phyloP scores from a whole-genome alignment of 2,329 filamentous ascomycete genomes.

The Ambrosiella beaveri region DNA sequence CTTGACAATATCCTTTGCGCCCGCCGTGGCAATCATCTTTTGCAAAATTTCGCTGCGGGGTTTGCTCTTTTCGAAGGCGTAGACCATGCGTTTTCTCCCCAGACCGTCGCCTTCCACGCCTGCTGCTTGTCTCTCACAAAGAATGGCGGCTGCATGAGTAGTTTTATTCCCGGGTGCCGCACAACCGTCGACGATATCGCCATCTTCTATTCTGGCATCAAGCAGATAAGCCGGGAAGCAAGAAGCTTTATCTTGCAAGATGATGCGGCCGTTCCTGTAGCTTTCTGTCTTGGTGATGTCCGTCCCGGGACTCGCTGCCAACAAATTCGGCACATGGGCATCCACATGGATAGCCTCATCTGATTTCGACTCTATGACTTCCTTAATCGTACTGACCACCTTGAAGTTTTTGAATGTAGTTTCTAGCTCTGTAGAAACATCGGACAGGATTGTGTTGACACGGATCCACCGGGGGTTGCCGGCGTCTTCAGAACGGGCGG shows the following conservation, averaged over 20 bases:
- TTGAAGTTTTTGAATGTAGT: slow-evolving; percentile 54
- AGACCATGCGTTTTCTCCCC: slow-evolving; percentile 32
- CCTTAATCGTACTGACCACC: slow-evolving; percentile 35
- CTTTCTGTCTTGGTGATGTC: slow-evolving; percentile 58
- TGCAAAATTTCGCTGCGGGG: slow-evolving; percentile 56
- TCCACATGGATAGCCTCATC: slow-evolving; percentile 46
- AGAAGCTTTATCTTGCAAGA: slow-evolving; percentile 90
- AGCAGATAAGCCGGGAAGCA: slow-evolving; percentile 90
- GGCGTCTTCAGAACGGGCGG: slow-evolving; percentile 31
- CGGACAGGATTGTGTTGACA: slow-evolving; percentile 62
- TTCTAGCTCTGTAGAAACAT: slow-evolving; percentile 51
- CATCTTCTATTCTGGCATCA: slow-evolving; percentile 46
- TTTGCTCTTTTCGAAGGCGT: slow-evolving; percentile 64
- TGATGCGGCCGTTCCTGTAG: slow-evolving; percentile 62
- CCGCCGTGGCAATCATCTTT: slow-evolving; percentile 70
- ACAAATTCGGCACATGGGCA: slow-evolving; percentile 60
- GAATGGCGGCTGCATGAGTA: slow-evolving; percentile 70
- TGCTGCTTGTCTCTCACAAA: slow-evolving; percentile 30
- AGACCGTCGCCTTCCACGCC: slow-evolving; percentile 17
- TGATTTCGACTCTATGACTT: slow-evolving; percentile 30
- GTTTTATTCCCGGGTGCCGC: slow-evolving; percentile 96
- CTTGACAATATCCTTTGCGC: slow-evolving; percentile 46
- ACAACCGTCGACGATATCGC: slow-evolving; percentile 79
- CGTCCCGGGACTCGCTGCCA: slow-evolving; percentile 56
- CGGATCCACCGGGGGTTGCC: slow-evolving; percentile 80